Base-by-base conservation (phyloP, 2,329 filamentous ascomycete genomes). In the Reticulascus tulasneorum region DNA sequence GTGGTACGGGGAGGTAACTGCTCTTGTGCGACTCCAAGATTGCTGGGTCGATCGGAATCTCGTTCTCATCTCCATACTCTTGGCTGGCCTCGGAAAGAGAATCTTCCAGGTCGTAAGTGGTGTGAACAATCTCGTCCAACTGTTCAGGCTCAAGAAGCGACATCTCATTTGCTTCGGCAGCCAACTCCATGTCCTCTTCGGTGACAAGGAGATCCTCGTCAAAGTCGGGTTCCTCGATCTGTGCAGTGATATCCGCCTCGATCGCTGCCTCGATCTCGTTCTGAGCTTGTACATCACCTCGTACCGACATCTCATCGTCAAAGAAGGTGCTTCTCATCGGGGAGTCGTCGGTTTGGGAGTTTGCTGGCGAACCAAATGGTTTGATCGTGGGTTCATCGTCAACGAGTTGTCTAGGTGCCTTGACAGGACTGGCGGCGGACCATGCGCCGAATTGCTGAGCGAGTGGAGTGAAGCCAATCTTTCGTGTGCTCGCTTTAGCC, bases 1-100 rank as follows among this genome's bases (percentile, higher is more conserved):
- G 76, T 3, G 57, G 54, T 2, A 63, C 56, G n/a, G n/a, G n/a
- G n/a, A n/a, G n/a, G n/a, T n/a, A n/a, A n/a, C n/a, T n/a, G 25
- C 37, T 53, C 23, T 40, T 54, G 36, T 40, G 21, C 30, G 48
- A 38, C 12, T 47, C 40, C 17, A 47, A 42, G 21, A 76, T 57
- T 16, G 62, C 61, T 13, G 71, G 71, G 39, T 80, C 73, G 15
- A 76, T 66, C 4, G 73, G 78, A 9, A 76, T 58, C 20, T 69
- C 66, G 52, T 84, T 84, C 53, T 85, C 81, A 47, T 85, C 79
- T 3, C 72, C 79, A 49, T 83, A 83, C 45, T 81, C 75, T 45
- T 84, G 74, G 48, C 77, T 82, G 2, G 73, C 72, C 42, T 82
- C 77, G 0, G 79, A 83, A 4, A 71, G 54, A 0, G 67, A 60